These are phyloP conservation scores for Yamadazyma diddensiae DNA, from an alignment of 1,139 yeast genomes.

Conservation along the genomic window DNA sequence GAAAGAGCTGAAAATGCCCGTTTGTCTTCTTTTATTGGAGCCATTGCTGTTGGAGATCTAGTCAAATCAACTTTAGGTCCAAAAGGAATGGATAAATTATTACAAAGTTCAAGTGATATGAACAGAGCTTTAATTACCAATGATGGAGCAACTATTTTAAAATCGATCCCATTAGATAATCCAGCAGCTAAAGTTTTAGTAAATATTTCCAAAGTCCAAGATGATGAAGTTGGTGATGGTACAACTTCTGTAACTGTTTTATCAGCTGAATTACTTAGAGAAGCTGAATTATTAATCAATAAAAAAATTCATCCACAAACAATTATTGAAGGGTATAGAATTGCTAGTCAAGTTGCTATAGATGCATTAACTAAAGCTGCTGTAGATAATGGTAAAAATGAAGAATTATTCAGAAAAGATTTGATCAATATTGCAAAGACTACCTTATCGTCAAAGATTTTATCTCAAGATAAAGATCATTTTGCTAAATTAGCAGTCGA, in stretches of 20 bases:
- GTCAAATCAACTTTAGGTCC: slow-evolving; percentile 97
- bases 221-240: slow-evolving; percentile 98
- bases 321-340: slow-evolving; percentile 90
- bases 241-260: slow-evolving; percentile 97
- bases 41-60: slow-evolving; percentile 96
- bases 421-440: slow-evolving; percentile 86
- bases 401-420: slow-evolving; percentile 70
- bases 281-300: slow-evolving; percentile 91
- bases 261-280: slow-evolving; percentile 87
- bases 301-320: slow-evolving; percentile 97
- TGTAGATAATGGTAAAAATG: slow-evolving; percentile 65
- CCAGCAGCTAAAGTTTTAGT: slow-evolving; percentile 98
- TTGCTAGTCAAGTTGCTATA: slow-evolving; percentile 81
- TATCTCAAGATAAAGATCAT: slow-evolving; percentile 90
- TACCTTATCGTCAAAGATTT: slow-evolving; percentile 86
- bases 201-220: slow-evolving; percentile 94
- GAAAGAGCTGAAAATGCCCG: slow-evolving; percentile 98
- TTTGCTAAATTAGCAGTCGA: slow-evolving; percentile 91
- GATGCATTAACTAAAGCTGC: slow-evolving; percentile 76
- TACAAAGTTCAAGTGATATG: slow-evolving; percentile 83
- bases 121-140: slow-evolving; percentile 78
- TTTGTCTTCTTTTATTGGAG: slow-evolving; percentile 95
- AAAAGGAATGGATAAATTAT: slow-evolving; percentile 95
- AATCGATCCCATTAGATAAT: slow-evolving; percentile 91
- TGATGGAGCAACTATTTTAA: slow-evolving; percentile 97